Evolutionary conservation across 345 rosid species (phyloP), one percentile per base, ranked within the genome.

Genomic region (Erysimum cheiranthoides): DNA sequence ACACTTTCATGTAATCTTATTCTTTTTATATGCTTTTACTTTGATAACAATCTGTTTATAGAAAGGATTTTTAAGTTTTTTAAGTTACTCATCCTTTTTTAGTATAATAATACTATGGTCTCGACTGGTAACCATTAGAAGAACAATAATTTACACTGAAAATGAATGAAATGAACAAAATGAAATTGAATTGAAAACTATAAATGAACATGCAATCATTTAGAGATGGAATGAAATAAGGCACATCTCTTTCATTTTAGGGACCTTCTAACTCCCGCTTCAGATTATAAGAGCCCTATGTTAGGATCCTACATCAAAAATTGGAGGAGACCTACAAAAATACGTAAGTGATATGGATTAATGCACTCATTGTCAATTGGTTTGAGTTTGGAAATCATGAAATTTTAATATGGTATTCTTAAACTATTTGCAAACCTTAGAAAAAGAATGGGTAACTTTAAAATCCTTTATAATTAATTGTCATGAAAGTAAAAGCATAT

Each of bases 11-110:
- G 52, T 51, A 12, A 28, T 17, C 6, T 51, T 30, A 38, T 8
- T 50, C 40, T 38, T 32, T 8, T 38, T 12, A 21, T 30, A 4
- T 50, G 74, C 8, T 36, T 47, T 35, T 12, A 30, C 17, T 6
- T 39, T 10, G 16, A 68, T 54, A 53, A 30, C 62, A 69, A 7
- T 40, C 30, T 69, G 31, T 54, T 40, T 25, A 66, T 50, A 49
- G 3, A 61, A 21, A 21, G 10, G 34, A 21, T 39, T 61, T 11
- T n/a, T 8, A n/a, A n/a, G n/a, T n/a, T n/a, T n/a, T n/a, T n/a
- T n/a, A 1, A 28, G 60, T 12, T 30, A 12, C 58, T 12, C 10
- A 16, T 58, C 5, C 34, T 25, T 12, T 39, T 25, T 25, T 21
- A 4, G 21, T 25, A 18, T 54, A 54, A 7, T 54, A 50, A 6